Evolutionary conservation across 441 rosid genomes (phyloP).

Genomic region (Adansonia rubrostipa): DNA sequence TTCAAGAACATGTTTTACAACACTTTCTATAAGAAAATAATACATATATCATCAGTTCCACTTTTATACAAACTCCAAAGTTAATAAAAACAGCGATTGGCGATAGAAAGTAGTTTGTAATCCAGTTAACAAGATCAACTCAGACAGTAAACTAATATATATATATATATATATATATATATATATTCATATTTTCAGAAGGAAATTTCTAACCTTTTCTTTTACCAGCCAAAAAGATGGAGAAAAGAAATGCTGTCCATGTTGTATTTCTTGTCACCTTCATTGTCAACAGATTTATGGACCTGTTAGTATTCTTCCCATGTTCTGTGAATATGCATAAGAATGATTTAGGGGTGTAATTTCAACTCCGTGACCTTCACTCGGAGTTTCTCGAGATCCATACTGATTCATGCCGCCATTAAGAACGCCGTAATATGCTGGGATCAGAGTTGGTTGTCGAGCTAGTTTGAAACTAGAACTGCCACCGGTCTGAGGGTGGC

Average conservation of each 20-base stretch:
- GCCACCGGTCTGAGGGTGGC: constrained; percentile 39
- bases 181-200: constrained; percentile 23
- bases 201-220: constrained; percentile 29
- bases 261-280: constrained; percentile 27
- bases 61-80: constrained; percentile 39
- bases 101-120: neutral
- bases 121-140: constrained; percentile 16
- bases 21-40: constrained; percentile 30
- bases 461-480: constrained; percentile 54
- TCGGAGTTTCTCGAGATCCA: constrained; percentile 52
- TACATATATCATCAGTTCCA: constrained; percentile 33
- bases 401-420: constrained; percentile 58
- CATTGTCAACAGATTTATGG: constrained; percentile 48
- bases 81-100: constrained; percentile 27
- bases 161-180: neutral
- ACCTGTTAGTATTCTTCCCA: constrained; percentile 78
- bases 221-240: constrained; percentile 33
- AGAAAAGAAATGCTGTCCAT: constrained; percentile 21
- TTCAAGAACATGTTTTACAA: constrained; percentile 45
- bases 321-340: constrained; percentile 63
- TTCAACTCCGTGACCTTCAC: constrained; percentile 49
- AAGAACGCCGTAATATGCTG: constrained; percentile 53
- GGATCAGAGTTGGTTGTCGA: constrained; percentile 46
- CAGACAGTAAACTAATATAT: neutral
- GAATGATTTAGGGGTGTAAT: constrained; percentile 58